These are phyloP conservation scores for Schizochytrium sp. DNA, from an alignment of 108 stramenopile genomes.

Conservation along the genomic window DNA sequence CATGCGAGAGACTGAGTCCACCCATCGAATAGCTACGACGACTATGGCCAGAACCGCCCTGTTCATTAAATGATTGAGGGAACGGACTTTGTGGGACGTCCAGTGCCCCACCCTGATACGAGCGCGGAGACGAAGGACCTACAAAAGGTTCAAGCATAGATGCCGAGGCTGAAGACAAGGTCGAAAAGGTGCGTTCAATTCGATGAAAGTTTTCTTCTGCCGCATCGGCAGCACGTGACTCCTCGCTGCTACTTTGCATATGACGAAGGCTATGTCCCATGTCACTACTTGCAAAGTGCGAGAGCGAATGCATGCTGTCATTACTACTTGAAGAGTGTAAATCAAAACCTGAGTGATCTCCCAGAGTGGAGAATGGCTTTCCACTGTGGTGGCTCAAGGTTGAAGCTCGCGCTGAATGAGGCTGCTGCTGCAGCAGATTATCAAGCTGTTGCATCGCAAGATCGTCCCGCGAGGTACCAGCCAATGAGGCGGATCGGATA, in stretches of 20 bases:
- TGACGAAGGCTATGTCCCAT: neutral
- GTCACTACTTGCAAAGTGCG: neutral
- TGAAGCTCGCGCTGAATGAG: neutral
- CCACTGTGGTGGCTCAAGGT: neutral
- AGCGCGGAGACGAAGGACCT: slow-evolving; percentile 22
- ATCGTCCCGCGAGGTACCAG: neutral
- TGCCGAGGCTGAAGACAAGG: neutral
- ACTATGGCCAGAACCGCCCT: neutral
- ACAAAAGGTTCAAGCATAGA: neutral
- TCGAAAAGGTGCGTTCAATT: neutral
- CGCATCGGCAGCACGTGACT: neutral
- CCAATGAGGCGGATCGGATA: neutral
- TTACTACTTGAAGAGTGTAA: neutral
- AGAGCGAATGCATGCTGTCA: slow-evolving; percentile 17
- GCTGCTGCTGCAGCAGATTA: slow-evolving; percentile 15
- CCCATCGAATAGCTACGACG: neutral
- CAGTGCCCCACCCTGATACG: neutral
- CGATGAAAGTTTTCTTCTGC: neutral
- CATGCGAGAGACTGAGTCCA: neutral
- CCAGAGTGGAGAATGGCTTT: neutral
- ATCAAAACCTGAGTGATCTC: neutral
- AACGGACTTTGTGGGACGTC: neutral
- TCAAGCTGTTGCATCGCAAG: neutral
- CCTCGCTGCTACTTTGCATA: neutral
- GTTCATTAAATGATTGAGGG: neutral